Evolutionary conservation across 192 early-diverging fungal genomes (phyloP), one percentile per base, ranked within the genome.

Genomic region (Podila epigama): DNA sequence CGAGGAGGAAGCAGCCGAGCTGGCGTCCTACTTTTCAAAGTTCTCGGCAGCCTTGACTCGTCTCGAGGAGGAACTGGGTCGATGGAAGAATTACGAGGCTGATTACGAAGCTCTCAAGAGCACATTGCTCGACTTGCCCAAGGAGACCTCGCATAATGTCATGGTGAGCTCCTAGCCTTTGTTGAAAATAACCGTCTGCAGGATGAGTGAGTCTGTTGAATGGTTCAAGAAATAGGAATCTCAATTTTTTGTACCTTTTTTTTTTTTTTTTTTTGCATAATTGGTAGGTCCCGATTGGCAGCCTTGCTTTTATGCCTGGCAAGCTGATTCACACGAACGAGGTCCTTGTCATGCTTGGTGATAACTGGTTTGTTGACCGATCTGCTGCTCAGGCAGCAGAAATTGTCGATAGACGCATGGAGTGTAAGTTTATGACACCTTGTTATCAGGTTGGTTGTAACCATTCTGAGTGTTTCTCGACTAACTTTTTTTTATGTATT

Each of bases 321-420:
- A 84, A 91, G 39, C 50, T 98, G 3, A 81, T 96, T 29, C 92
- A 97, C 70, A 98, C 96, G n/a, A 98, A 98, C 66, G 94, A 96
- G 69, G 86, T 98, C 13, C 70, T 91, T 28, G 93, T 94, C 0
- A 75, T 92, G 36, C 79, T 98, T 36, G 96, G 96, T n/a, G 95
- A 95, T 53, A 95, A 96, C 82, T 97, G 91, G 89, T 98, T 97
- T 69, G 92, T 85, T 6, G 93, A 97, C 65, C 79, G 88, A 25
- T 94, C 93, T 9, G 89, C 88, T 10, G 77, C 62, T 28, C 90
- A 98, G 60, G 93, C 96, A 0, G 68, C 71, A 10, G 89, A 77
- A 9, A 95, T 96, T 25, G 87, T 93, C 1, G 70, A 85, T n/a
- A 81, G 94, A 11, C 68, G 93, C 37, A 79, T 77, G 55, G 88